Percentiles rank a stretch among this genome's conserved stretches.
Evolutionary conservation across 2,329 filamentous ascomycete genomes (phyloP).

Genomic region (Diaporthe destruens): DNA sequence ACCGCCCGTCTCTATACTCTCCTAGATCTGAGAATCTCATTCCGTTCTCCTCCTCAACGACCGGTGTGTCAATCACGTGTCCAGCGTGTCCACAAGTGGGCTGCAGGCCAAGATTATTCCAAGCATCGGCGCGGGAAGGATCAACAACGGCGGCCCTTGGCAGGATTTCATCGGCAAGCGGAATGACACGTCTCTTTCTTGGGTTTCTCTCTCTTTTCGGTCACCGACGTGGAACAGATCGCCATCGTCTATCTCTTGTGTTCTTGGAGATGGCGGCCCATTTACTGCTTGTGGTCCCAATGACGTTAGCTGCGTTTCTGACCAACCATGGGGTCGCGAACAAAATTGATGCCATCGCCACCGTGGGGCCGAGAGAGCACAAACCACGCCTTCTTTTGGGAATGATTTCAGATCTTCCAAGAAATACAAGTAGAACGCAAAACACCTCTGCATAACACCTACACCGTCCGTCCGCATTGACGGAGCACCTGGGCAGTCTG

Average conservation of each 20-base stretch:
- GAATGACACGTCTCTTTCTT: conserved; percentile 20
- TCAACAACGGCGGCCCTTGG: conserved; percentile 4
- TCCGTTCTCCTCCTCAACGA: background rate
- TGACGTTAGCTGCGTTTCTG: background rate
- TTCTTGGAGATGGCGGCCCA: conserved; percentile 7
- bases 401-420: no score
- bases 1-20: background rate
- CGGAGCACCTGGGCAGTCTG: background rate
- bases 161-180: conserved; percentile 1
- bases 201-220: background rate
- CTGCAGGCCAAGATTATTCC: conserved; percentile 26
- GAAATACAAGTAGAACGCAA: background rate
- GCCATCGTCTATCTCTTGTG: conserved; percentile 24
- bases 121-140: conserved; percentile 28
- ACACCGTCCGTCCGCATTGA: background rate
- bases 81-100: background rate
- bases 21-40: no score
- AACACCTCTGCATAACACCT: no score
- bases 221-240: conserved; percentile 1
- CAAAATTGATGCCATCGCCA: background rate
- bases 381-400: background rate
- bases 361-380: background rate
- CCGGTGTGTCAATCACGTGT: background rate
- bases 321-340: background rate
- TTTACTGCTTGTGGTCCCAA: background rate